Evolutionary conservation across 2,329 filamentous ascomycete species (phyloP).

Genomic region (Paracamarosporium sp.): DNA sequence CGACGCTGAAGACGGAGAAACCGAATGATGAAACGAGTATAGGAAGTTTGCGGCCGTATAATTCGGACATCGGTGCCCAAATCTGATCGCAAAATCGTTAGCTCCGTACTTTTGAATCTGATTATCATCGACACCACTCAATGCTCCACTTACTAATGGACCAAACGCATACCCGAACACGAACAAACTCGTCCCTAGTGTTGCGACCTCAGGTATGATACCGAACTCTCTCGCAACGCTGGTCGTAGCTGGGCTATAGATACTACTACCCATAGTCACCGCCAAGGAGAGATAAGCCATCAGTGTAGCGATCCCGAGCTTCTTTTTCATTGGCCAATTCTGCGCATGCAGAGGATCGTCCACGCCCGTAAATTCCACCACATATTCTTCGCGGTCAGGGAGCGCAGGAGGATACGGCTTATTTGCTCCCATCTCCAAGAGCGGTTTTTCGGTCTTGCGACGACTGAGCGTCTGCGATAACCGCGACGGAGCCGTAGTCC

Average conservation of each 20-base stretch:
- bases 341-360: slow-evolving; percentile 85
- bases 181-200: slow-evolving; percentile 41
- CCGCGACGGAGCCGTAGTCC: slow-evolving; percentile 46
- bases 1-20: slow-evolving; percentile 59
- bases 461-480: slow-evolving; percentile 48
- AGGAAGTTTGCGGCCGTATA: slow-evolving; percentile 58
- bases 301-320: slow-evolving; percentile 72
- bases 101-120: neutral
- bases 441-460: slow-evolving; percentile 54
- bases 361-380: slow-evolving; percentile 82
- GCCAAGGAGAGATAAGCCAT: slow-evolving; percentile 76
- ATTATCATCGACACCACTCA: neutral
- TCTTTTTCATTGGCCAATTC: slow-evolving; percentile 84
- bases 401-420: slow-evolving; percentile 76
- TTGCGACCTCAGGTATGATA: slow-evolving; percentile 38
- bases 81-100: slow-evolving; percentile 17
- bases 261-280: slow-evolving; percentile 67
- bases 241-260: slow-evolving; percentile 48
- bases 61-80: slow-evolving; percentile 60
- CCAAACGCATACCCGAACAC: slow-evolving; percentile 49
- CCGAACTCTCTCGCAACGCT: slow-evolving; percentile 37
- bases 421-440: slow-evolving; percentile 73
- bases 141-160: slow-evolving; percentile 31
- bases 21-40: slow-evolving; percentile 57
- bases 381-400: slow-evolving; percentile 76